Base-by-base conservation (phyloP, 2,329 filamentous ascomycete species). In the Fusarium decemcellulare region DNA sequence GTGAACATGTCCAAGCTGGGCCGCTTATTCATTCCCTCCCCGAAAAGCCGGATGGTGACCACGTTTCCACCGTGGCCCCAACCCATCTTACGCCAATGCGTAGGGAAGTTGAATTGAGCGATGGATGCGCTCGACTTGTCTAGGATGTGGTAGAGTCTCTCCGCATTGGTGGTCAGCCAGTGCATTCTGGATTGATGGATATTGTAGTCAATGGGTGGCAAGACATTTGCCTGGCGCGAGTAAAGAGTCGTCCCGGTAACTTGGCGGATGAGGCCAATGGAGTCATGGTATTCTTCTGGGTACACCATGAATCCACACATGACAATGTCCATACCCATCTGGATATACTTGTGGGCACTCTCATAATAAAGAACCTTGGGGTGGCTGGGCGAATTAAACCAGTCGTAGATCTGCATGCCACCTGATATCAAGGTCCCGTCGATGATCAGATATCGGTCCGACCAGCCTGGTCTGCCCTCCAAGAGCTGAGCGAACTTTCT, bases 11-110 rank as follows among this genome's bases (percentile, higher is more conserved):
- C 64, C 30, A 70, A 53, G 43, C 64, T 67, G 10, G 67, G 57
- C 39, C 64, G 58, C 46, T 70, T 64, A 40, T 70, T 70, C 53
- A 65, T 67, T 18, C 65, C 46, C 5, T 65, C 67, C 14, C 64
- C 67, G 30, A 65, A 30, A 32, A 68, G 51, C 4, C 52, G 39
- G 30, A 70, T 68, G 16, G 64, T 70, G 8, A 70, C 67, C 4
- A 70, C 64, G 55, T 70, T 67, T 32, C 67, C 67, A 37, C 67
- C 67, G 32, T 70, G 61, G 36, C 64, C 39, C 67, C 64, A 70
- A 29, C 67, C 64, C 61, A 70, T 60, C 51, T 55, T 65, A 11
- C 67, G 67, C 67, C 64, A 70, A 27, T 63, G 61, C 6, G 34
- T 52, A 1, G 67, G 67, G 27, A 59, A 70, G 29, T 62, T 62